Base-by-base conservation (phyloP, 495 filamentous ascomycete species). In the Lasiosphaeria miniovina region DNA sequence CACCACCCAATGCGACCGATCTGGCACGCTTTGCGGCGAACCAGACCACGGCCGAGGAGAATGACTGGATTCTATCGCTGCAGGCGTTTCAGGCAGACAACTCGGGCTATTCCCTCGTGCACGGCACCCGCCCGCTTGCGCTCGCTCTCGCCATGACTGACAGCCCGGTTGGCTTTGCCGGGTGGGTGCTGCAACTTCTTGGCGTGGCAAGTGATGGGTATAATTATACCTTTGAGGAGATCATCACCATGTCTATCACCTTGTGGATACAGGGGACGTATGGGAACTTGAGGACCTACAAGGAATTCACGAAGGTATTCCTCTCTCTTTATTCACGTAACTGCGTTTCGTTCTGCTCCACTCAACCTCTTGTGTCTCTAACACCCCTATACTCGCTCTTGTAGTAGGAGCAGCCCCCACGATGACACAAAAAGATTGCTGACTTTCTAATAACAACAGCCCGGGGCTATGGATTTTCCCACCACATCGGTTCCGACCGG, bases 211-310 rank as follows among this genome's bases (percentile, higher is more conserved):
- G 38, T 14, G 38, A 41, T 14, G 38, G 38, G 38, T 41, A 41
- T 14, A 8, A 8, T 1, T 41, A 41, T 14, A 41, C 38, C 38
- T 14, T 14, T 0, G 38, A 49, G 24, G 48, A 55, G 14, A 10
- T 55, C 12, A 24, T 41, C 34, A 55, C 36, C 34, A 55, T n/a
- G 14, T 55, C 52, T 24, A 9, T 61, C 46, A 45, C 17, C 14
- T 40, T 14, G 36, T 41, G 38, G 38, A 41, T 41, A 41, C 38
- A 41, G 38, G 38, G 38, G 14, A 41, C 38, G 38, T 41, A 41
- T 14, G 38, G 38, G 38, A 41, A 41, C 14, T 41, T 41, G 38
- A 8, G 38, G 14, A 41, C 38, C 8, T 41, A 41, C 38, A 41
- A 41, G 3, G 38, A 41, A 41, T 41, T 41, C 38, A 41, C 14